Conservation (phyloP, 2,329 filamentous ascomycete genomes). For the Cladosporium sp. region DNA sequence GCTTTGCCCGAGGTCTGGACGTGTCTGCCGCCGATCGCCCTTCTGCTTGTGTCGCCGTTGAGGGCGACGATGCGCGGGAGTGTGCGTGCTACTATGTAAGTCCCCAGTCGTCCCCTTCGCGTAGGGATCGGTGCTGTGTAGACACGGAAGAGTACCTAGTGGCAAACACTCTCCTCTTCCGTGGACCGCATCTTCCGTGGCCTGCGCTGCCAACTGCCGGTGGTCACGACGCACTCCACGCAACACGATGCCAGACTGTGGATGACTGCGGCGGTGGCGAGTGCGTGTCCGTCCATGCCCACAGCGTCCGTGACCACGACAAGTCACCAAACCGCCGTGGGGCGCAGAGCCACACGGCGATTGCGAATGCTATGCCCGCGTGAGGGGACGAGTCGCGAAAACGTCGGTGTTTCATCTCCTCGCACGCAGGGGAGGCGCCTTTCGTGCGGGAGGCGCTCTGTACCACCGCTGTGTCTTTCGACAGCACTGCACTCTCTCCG, state of each 20-base stretch:
- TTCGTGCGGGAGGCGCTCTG: neutral
- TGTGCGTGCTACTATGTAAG: neutral
- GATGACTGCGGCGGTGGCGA: too few species aligned
- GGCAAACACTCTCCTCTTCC: too few species aligned
- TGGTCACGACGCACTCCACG: neutral
- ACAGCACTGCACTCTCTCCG: too few species aligned
- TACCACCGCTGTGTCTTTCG: neutral
- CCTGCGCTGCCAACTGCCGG: too few species aligned
- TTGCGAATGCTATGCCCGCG: neutral
- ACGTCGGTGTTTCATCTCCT: conserved; percentile 2
- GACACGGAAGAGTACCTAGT: too few species aligned
- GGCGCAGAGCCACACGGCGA: conserved; percentile 1
- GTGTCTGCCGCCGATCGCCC: neutral
- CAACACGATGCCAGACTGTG: neutral
- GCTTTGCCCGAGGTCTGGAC: conserved; percentile 6
- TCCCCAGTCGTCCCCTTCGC: too few species aligned
- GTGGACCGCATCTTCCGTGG: too few species aligned
- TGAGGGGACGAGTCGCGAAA: conserved; percentile 2
- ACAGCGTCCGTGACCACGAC: neutral
- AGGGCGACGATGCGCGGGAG: neutral
- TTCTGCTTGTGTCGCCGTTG: neutral
- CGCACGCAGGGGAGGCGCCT: neutral
- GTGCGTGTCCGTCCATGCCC: too few species aligned
- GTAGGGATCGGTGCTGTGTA: too few species aligned
- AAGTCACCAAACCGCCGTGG: neutral